Percentiles rank a stretch among this genome's conserved stretches.
These are phyloP conservation scores for Coemansia sp. DNA, from an alignment of 192 early-diverging fungal species.

Conservation along the genomic window DNA sequence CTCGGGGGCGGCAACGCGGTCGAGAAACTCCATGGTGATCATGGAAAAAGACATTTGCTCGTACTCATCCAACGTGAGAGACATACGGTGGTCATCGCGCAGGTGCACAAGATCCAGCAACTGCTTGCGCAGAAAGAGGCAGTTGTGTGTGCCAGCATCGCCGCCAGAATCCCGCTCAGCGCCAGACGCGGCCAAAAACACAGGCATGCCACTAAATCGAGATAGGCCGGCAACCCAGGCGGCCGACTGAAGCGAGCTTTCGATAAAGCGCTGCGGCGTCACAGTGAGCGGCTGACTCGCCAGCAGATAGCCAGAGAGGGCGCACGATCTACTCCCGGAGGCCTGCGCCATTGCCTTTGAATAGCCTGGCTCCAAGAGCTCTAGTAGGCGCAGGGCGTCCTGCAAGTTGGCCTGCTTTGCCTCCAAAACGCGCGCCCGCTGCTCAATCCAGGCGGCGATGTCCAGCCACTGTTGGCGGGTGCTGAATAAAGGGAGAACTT, in stretches of 20 bases:
- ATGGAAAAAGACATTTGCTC: slow-evolving; percentile 44
- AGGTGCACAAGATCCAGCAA: slow-evolving; percentile 59
- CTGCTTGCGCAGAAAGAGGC: slow-evolving; percentile 44
- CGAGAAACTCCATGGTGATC: slow-evolving; percentile 59
- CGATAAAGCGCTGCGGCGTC: slow-evolving; percentile 39
- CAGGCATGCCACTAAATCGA: neutral
- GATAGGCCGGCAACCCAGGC: slow-evolving; percentile 15
- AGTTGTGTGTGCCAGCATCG: slow-evolving; percentile 13
- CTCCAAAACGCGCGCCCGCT: slow-evolving; percentile 56
- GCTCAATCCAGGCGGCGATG: slow-evolving; percentile 57
- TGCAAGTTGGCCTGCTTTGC: slow-evolving; percentile 31
- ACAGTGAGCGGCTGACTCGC: slow-evolving; percentile 6
- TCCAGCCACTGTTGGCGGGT: slow-evolving; percentile 21
- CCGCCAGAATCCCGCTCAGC: neutral
- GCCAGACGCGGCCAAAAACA: slow-evolving; percentile 1
- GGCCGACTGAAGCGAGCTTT: slow-evolving; percentile 10
- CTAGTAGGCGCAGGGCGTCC: slow-evolving; percentile 51
- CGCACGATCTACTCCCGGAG: neutral
- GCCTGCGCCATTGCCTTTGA: neutral
- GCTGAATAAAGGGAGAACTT: slow-evolving; percentile 54
- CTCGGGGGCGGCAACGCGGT: slow-evolving; percentile 62
- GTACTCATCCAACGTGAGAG: slow-evolving; percentile 56
- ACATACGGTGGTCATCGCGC: slow-evolving; percentile 53
- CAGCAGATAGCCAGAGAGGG: neutral
- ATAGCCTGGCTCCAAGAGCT: slow-evolving; percentile 35